phyloP scores from a whole-genome alignment of 2,329 filamentous ascomycete species.

The Paramyrothecium sp. region DNA sequence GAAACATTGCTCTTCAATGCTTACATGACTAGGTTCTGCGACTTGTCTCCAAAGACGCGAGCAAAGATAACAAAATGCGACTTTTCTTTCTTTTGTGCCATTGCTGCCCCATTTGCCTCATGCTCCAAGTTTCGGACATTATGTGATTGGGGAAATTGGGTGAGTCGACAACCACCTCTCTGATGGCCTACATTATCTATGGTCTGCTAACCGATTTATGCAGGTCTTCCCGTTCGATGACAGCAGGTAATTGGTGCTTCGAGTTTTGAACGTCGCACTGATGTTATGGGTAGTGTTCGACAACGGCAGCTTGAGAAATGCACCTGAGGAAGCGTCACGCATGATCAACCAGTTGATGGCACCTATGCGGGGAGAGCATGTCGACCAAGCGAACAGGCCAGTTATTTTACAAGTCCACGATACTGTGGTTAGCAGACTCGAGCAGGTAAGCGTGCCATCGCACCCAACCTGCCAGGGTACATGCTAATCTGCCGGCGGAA shows the following conservation, averaged over 20 bases:
- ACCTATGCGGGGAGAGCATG: slow-evolving; percentile 5
- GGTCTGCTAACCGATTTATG: not conserved
- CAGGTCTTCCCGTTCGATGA: slow-evolving; percentile 19
- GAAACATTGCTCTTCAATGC: not conserved
- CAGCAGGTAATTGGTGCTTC: slow-evolving; percentile 3
- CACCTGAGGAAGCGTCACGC: slow-evolving; percentile 8
- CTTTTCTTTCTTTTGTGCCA: slow-evolving; percentile 19
- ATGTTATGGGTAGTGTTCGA: slow-evolving; percentile 15
- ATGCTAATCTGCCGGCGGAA: not conserved
- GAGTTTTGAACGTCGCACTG: no score
- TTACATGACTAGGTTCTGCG: slow-evolving; percentile 9
- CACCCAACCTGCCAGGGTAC: not conserved
- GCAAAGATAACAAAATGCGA: slow-evolving; percentile 14
- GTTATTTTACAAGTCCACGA: slow-evolving; percentile 15
- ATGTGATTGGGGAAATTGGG: slow-evolving; percentile 22
- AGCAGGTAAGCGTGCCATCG: slow-evolving; percentile 3
- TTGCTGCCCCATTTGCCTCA: slow-evolving; percentile 13
- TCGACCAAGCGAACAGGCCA: not conserved
- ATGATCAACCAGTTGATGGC: slow-evolving; percentile 16
- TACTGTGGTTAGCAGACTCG: slow-evolving; percentile 9
- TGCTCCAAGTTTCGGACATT: slow-evolving; percentile 12
- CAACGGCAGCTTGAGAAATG: slow-evolving; percentile 11
- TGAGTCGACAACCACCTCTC: no score
- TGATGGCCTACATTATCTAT: no score
- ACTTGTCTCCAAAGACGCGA: slow-evolving; percentile 7